Evolutionary conservation across 176 grass and related monocot species (phyloP), one percentile per base, ranked within the genome.

Genomic region (Stipa capillata): DNA sequence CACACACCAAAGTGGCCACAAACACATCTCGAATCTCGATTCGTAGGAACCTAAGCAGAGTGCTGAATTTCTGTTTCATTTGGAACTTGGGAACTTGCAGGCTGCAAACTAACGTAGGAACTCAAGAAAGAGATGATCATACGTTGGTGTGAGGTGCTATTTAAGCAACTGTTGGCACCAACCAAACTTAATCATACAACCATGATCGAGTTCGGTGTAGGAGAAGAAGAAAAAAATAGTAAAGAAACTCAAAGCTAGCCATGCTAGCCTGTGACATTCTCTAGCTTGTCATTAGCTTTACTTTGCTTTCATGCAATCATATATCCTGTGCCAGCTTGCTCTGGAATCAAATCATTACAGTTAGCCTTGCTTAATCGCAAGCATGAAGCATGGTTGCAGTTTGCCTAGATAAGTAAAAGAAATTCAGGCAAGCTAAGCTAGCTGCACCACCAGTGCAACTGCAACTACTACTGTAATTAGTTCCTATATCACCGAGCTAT

Each of bases 81-180:
- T 37, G 61, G 61, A 76, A 53, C 53, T 83, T 87, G n/a, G n/a
- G n/a, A n/a, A n/a, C n/a, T n/a, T 9, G 6, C 27, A 39, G 61
- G 21, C 37, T 60, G 82, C 18, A 21, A 52, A 60, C 39, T 48
- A 57, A 49, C 68, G 56, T 77, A 69, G 24, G 66, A 69, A 78
- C 80, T 88, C 33, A 62, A 75, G 55, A 72, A 33, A n/a, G n/a
- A n/a, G n/a, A 5, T 42, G 51, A 59, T 83, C 52, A 61, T 60
- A 65, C 32, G 60, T 65, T 79, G 73, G 24, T 32, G 56, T 88
- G 69, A 0, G 51, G 69, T 85, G 82, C 60, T 85, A 89, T 61
- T 89, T 89, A 89, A 89, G 87, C 76, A 85, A 76, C 65, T 70
- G 43, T 88, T 81, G 35, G n/a, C 36, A 44, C 77, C 87, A 85